phyloP scores from a whole-genome alignment of 2,329 filamentous ascomycete genomes.

The Fusarium clavum region DNA sequence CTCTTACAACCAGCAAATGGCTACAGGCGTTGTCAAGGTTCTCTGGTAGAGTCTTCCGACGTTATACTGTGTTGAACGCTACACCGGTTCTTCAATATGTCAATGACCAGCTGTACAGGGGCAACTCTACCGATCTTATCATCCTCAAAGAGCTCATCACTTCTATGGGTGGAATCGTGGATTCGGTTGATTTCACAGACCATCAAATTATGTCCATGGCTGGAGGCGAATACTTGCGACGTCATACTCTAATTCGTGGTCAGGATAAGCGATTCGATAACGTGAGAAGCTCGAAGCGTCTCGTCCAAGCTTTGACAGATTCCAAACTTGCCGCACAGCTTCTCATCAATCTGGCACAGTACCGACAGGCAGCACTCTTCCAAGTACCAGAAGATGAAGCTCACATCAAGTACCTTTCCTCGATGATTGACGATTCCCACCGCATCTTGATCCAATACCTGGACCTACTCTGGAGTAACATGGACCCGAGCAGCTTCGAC shows the following conservation, averaged over 20 bases:
- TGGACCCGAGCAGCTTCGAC: conserved; percentile 82
- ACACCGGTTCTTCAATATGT: conserved; percentile 91
- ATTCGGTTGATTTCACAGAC: conserved; percentile 89
- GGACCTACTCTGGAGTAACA: conserved; percentile 85
- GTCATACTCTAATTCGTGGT: conserved; percentile 82
- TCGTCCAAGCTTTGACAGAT: conserved; percentile 83
- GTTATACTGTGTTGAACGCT: conserved; percentile 85
- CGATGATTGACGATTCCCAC: conserved; percentile 90
- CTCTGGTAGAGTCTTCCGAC: conserved; percentile 87
- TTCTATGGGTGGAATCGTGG: conserved; percentile 93
- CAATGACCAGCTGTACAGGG: conserved; percentile 80
- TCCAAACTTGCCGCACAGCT: conserved; percentile 83
- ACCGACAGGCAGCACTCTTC: conserved; percentile 87
- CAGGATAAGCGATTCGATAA: conserved; percentile 85
- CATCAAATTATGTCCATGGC: conserved; percentile 88
- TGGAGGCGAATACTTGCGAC: conserved; percentile 82
- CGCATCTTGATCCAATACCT: conserved; percentile 88
- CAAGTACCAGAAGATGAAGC: conserved; percentile 76
- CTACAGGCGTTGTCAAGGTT: conserved; percentile 90
- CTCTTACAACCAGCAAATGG: conserved; percentile 88
- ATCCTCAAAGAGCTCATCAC: conserved; percentile 90
- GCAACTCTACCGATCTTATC: conserved; percentile 90
- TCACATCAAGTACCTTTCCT: conserved; percentile 89
- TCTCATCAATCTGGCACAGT: conserved; percentile 90
- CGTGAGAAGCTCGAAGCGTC: conserved; percentile 77